Base-by-base conservation (phyloP, 805 yeast species). In the Jamesozyma rosinii region DNA sequence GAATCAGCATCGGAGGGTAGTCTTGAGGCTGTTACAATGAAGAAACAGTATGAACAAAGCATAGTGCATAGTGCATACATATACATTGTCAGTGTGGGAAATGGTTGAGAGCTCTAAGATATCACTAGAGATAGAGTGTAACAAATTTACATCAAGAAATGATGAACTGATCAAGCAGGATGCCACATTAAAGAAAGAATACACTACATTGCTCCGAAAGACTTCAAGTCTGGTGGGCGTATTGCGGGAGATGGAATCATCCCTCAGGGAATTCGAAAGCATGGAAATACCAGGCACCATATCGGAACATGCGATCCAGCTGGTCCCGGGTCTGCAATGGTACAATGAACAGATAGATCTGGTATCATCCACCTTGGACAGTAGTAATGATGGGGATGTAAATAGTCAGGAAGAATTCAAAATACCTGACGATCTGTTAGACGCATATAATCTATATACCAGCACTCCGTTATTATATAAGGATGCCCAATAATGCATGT, bases 111-210 rank as follows among this genome's bases (percentile, higher is more conserved):
- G 34, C 4, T 14, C 20, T 13, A 19, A 32, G 15, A n/a, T 26
- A 2, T 31, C 32, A 15, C 30, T 44, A 10, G 44, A 43, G 8
- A 49, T 34, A 38, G 54, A 51, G 14, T 43, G 35, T 9, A 32
- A 38, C 2, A 51, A 48, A 34, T 19, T 52, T 11, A 21, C 48
- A 10, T 51, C 61, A 9, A 52, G 61, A 38, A 53, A 57, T 31
- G 66, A 62, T 24, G 65, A 62, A 41, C 44, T 61, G 38, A 29
- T 45, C 1, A 61, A 59, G 44, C 66, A 62, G 36, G 58, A 59
- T 24, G 39, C 47, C 4, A 53, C 59, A 19, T 45, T 62, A 30
- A 52, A 47, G 43, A 58, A 56, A 35, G 65, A 59, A 35, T 59
- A 60, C 30, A 59, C 64, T 1, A 59, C 64, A 0, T 38, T 62